Evolutionary conservation across 2,329 filamentous ascomycete genomes (phyloP), one percentile per base, ranked within the genome.

Genomic region (Fusarium chaquense): DNA sequence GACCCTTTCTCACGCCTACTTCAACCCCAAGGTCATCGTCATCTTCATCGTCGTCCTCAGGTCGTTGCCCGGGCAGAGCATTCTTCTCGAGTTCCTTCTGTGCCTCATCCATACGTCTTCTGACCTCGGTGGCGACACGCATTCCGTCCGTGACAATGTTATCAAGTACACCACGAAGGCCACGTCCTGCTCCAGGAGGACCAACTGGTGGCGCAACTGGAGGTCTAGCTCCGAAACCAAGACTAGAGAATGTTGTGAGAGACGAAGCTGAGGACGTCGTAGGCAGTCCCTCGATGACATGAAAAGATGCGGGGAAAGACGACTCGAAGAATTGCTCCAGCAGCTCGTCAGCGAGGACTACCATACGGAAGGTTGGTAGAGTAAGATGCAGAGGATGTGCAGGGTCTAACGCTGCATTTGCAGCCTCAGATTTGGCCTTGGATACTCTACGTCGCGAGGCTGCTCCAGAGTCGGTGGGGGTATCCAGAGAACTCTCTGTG

Each of bases 121-220:
- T 87, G 53, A 99, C 95, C 79, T 99, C 96, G 1, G 91, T 93
- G 1, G 96, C 96, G 62, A 98, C 95, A 35, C 95, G 91, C 90
- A 98, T 98, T 43, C 96, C 96, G 77, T 99, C 96, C 3, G 92
- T 97, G 69, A 98, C 96, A 74, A 99, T 98, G 74, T 97, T 97
- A 82, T 99, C 96, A 40, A 99, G 84, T 62, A 99, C 96, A 22
- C 96, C 96, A 43, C 96, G 88, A 2, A 99, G 86, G 24, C 96
- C 93, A 70, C 94, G 87, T 84, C 75, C 90, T 85, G 65, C 90
- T 66, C 79, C 75, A 41, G 79, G 71, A 70, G 82, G 74, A 50
- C 81, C 77, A 5, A 80, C 76, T 46, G 81, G 78, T 49, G 83
- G 77, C 58, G 84, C 81, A 59, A 70, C 36, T 9, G 77, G 74